Conservation (phyloP, 495 filamentous ascomycete species). For the Trichoderma gamsii region DNA sequence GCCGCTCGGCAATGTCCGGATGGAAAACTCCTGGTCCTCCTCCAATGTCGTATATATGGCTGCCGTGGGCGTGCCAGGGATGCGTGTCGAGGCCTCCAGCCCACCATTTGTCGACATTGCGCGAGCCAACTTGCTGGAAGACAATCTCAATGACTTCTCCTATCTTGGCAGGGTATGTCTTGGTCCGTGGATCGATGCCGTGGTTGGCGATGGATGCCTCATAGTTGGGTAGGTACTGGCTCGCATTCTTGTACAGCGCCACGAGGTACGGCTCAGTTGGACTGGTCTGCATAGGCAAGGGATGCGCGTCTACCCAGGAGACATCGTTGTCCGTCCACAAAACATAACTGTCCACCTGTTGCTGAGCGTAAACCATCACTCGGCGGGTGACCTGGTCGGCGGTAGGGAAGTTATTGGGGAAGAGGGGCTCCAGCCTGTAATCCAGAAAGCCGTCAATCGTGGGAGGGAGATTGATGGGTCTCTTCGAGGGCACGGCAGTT, state of each 20-base stretch:
- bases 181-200: conserved; percentile 48
- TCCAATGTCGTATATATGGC: conserved; percentile 55
- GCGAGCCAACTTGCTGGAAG: conserved; percentile 50
- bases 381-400: conserved; percentile 49
- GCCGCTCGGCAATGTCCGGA: conserved; percentile 44
- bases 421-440: conserved; percentile 44
- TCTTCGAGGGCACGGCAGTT: conserved; percentile 19
- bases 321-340: conserved; percentile 33
- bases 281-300: conserved; percentile 5
- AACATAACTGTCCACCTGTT: conserved; percentile 19
- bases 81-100: conserved; percentile 48
- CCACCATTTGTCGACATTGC: conserved; percentile 21
- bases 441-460: conserved; percentile 44
- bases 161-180: conserved; percentile 47
- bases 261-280: conserved; percentile 47
- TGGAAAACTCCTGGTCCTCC: conserved; percentile 52
- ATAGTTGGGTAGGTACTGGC: conserved; percentile 33
- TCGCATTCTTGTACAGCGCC: conserved; percentile 44
- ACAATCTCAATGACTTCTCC: conserved; percentile 61
- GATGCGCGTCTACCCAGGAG: conserved; percentile 34
- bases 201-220: conserved; percentile 37
- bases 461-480: conserved; percentile 36
- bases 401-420: conserved; percentile 37
- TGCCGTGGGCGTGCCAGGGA: conserved; percentile 56
- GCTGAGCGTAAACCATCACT: conserved; percentile 38